Base-by-base conservation (phyloP, 1,284 basidiomycete species). In the Irpex lacteus region DNA sequence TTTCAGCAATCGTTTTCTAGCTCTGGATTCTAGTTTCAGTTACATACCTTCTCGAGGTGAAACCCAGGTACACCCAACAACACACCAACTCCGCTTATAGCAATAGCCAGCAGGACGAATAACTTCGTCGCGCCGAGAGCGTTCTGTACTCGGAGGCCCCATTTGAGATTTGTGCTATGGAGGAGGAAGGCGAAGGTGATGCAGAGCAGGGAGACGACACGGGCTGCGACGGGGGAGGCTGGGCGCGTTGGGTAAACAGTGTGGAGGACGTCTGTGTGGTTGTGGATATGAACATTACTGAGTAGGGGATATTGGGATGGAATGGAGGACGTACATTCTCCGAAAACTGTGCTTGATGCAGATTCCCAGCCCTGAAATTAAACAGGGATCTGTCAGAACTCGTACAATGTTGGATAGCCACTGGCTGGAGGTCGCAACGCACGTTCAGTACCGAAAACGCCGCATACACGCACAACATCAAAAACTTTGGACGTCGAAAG, bases 131-230 rank as follows among this genome's bases (percentile, higher is more conserved):
- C 67, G n/a, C 88, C 89, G 0, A 92, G 80, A 0, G 75, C 68
- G 68, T 92, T 91, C 71, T 91, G 89, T 8, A 92, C 74, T 5
- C 81, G 82, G 0, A 92, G 67, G 1, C 91, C 91, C 73, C 80
- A 82, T 52, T 81, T 81, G 36, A 85, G 75, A 56, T 80, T 77
- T 1, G 76, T 80, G 2, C 86, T 85, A 66, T 92, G 91, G 2
- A 88, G 75, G 21, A 86, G 26, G 61, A 87, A 77, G 57, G 84
- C 81, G 67, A 85, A 84, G 0, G 86, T 85, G 40, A 86, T 74
- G 70, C 86, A 87, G 4, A 77, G 69, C 54, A 89, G 81, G 2
- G 75, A 78, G 0, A 70, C 71, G 5, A 73, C 61, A 8, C 74
- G 72, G 0, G 70, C 64, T 1, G 70, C 65, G n/a, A 54, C 47